Percentiles rank a stretch among this genome's conserved stretches.
Conservation (phyloP, 148 eudicot genomes). For the Rhododendron henanense region DNA sequence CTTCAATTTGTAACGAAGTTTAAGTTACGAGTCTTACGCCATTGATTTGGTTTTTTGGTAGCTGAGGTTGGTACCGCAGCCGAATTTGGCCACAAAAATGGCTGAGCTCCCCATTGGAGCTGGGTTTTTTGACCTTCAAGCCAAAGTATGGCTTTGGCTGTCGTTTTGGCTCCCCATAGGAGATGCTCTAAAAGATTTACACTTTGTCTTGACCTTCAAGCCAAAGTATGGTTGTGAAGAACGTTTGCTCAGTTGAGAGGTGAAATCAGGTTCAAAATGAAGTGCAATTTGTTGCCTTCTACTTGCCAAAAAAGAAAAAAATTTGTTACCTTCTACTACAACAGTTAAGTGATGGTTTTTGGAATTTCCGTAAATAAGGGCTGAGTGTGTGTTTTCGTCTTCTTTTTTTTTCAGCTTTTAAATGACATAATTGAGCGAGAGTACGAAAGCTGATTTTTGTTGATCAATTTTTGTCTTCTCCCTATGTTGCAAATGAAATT, state of each 20-base stretch:
- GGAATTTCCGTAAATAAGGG: not conserved
- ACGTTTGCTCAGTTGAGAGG: not conserved
- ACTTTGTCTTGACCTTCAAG: not conserved
- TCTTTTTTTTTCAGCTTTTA: not conserved
- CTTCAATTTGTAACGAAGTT: not conserved
- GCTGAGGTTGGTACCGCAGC: not conserved
- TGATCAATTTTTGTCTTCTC: not conserved
- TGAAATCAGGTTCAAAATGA: not conserved
- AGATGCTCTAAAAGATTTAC: not conserved
- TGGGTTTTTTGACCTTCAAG: not conserved
- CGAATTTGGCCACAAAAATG: not conserved
- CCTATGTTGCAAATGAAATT: not conserved
- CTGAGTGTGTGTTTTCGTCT: not conserved
- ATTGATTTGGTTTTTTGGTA: not conserved
- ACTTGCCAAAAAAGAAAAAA: too few species aligned
- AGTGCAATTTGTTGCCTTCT: not conserved
- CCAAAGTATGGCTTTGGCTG: not conserved
- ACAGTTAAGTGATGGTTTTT: not conserved
- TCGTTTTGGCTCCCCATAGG: not conserved
- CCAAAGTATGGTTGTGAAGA: not conserved
- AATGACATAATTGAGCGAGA: not conserved
- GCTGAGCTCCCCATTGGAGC: not conserved
- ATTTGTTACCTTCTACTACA: not conserved
- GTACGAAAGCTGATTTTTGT: not conserved
- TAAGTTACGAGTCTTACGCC: not conserved